Base-by-base conservation (phyloP, 2,329 filamentous ascomycete genomes). In the Calonectria montana region DNA sequence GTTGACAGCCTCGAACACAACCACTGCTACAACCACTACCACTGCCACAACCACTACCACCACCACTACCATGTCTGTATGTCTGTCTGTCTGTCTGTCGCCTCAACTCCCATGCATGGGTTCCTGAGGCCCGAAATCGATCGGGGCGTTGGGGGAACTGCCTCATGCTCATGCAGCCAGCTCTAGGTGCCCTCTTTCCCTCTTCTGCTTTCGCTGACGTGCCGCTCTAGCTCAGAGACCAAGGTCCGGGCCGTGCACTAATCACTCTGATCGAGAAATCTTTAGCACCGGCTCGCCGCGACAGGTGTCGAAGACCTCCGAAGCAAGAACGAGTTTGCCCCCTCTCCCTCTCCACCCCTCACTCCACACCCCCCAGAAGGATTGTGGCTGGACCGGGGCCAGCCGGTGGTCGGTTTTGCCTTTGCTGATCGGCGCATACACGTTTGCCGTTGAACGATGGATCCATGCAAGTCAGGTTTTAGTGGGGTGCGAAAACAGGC, bases 111-210 rank as follows among this genome's bases (percentile, higher is more conserved):
- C 31, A 59, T 16, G 21, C 13, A 35, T 59, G 53, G 21, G 53
- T 59, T 59, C 50, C 53, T 59, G 31, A 59, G 53, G 53, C 53
- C 53, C 31, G 31, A 39, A 55, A 59, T 39, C 53, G 53, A 59
- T 39, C 53, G 53, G 31, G 31, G 35, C 35, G 37, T 35, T 37
- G 31, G n/a, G 5, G 35, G 53, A 35, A 57, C 53, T 59, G 53
- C n/a, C 31, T 31, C 21, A 21, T 5, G n/a, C 12, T 39, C 53
- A 23, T 57, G 18, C 21, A 23, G 16, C 35, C 21, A 3, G 35
- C 29, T 35, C 21, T 25, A 18, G 35, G 18, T 21, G 31, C 29
- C 12, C n/a, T 35, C 25, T 25, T 18, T 39, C 12, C 25, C 12
- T 18, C 53, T 4, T 39, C 21, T 39, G 31, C 13, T 39, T 59